Evolutionary conservation across 2,329 filamentous ascomycete genomes (phyloP), one percentile per base, ranked within the genome.

Genomic region (Penicillium sp.): DNA sequence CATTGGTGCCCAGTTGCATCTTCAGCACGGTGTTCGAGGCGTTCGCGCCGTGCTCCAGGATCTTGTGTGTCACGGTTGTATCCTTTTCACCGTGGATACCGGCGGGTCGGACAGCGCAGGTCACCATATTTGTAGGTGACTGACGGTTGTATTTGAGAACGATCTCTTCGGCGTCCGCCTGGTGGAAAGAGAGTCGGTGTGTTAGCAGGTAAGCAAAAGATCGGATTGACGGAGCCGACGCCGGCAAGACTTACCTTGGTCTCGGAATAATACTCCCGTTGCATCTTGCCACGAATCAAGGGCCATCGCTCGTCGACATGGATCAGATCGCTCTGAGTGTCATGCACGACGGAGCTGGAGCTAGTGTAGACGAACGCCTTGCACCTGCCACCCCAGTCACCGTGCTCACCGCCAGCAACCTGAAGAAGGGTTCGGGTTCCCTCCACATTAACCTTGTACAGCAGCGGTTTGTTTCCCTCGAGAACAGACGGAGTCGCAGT

Each of bases 41-140:
- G 37, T 81, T 78, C 51, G 78, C 77, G 66, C 86, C 87, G 61
- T 88, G 82, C 54, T 83, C 80, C 63, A 95, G 77, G 55, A 96
- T 80, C 59, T 86, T 82, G 55, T 84, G 81, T 29, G 92, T 82
- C 12, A 85, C 72, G 66, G 90, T 86, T 46, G 82, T 81, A 73
- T 98, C 93, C 61, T 88, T 88, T 66, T 93, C 89, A 62, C 92
- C 92, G 65, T 95, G 89, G 69, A 97, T 95, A 58, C 89, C 89
- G 10, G 89, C 87, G 6, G 91, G 89, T 13, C 93, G 88, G 56
- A 97, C 80, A 27, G 90, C 79, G 63, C 81, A 81, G n/a, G 90
- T 95, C 8, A 88, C 77, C 69, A 95, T 82, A 38, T 75, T 74
- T 44, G 77, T 74, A 47, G 64, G 78, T 59, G 61, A 76, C 44